Base-by-base conservation (phyloP, 306 rosid genomes). In the Prosopis cineraria region DNA sequence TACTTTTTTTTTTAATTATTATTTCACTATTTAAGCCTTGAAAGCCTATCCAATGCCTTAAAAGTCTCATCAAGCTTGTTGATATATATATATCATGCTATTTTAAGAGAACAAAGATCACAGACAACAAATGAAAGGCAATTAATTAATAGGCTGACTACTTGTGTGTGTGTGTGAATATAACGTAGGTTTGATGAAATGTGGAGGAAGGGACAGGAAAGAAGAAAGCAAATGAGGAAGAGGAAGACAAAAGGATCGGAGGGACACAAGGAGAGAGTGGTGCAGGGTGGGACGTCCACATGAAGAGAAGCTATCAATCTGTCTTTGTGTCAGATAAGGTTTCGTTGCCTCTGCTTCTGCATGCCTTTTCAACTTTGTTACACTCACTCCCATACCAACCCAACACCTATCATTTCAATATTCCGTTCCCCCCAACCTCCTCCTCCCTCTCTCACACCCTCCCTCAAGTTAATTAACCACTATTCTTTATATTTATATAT, bases 331-430 rank as follows among this genome's bases (percentile, higher is more conserved):
- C 83, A 67, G 80, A 58, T 66, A 36, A 58, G 39, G 10, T 70
- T 70, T 29, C 29, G 64, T 11, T 56, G 48, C 44, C 36, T 63
- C 27, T 63, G 20, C 66, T 47, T 68, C 71, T 81, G 7, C 69
- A 71, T 56, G 33, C 25, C 71, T 14, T 77, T 72, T 72, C 64
- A 16, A 41, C 58, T 34, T 77, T 75, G 10, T 59, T 34, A 68
- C 84, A 68, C 79, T 80, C 77, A 80, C 80, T 80, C 43, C 41
- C 80, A 47, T 76, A 37, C 80, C 33, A 16, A 69, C 24, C 47
- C 58, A 62, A 70, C 72, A 70, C 52, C 19, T 36, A 43, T 55
- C 44, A 48, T 71, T 47, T 53, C 10, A 37, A 31, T 3, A 16
- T 9, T 14, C 31, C 62, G 1, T 39, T 39, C 7, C 10, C 58